These are phyloP conservation scores for Thalassiosira profunda DNA, from an alignment of 108 stramenopile genomes.

Conservation along the genomic window DNA sequence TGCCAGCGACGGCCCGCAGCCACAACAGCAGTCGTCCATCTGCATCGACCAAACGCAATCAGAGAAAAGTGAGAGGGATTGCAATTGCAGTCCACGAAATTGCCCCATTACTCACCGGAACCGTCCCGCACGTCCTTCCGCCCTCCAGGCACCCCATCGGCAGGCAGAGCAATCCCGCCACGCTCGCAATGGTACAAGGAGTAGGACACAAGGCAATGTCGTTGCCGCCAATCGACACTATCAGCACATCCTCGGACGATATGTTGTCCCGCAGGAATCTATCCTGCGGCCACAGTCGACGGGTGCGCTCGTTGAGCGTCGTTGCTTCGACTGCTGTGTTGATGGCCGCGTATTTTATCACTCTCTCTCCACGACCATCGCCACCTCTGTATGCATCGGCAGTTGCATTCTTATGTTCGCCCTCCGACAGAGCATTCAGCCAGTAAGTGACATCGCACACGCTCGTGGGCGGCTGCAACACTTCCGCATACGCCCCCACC, in stretches of 20 bases:
- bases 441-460: slow-evolving; percentile 85
- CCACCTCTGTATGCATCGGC: neutral
- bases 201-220: slow-evolving; percentile 84
- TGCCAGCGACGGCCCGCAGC: slow-evolving; percentile 71
- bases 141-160: slow-evolving; percentile 57
- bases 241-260: slow-evolving; percentile 64
- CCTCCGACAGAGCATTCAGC: slow-evolving; percentile 57
- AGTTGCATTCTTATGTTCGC: neutral
- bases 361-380: neutral
- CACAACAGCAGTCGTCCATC: slow-evolving; percentile 78
- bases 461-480: slow-evolving; percentile 65
- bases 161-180: slow-evolving; percentile 61
- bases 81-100: neutral
- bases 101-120: slow-evolving; percentile 31
- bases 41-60: slow-evolving; percentile 7
- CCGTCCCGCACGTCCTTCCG: slow-evolving; percentile 42
- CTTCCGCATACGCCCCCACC: slow-evolving; percentile 55
- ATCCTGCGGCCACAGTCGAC: slow-evolving; percentile 71
- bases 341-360: slow-evolving; percentile 55
- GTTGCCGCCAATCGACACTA: slow-evolving; percentile 90
- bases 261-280: slow-evolving; percentile 83
- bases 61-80: neutral
- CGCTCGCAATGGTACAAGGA: slow-evolving; percentile 73
- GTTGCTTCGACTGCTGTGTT: slow-evolving; percentile 89
- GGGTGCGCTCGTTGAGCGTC: slow-evolving; percentile 69